phyloP scores from a whole-genome alignment of 2,329 filamentous ascomycete genomes.

The Akanthomyces dipterigenus region DNA sequence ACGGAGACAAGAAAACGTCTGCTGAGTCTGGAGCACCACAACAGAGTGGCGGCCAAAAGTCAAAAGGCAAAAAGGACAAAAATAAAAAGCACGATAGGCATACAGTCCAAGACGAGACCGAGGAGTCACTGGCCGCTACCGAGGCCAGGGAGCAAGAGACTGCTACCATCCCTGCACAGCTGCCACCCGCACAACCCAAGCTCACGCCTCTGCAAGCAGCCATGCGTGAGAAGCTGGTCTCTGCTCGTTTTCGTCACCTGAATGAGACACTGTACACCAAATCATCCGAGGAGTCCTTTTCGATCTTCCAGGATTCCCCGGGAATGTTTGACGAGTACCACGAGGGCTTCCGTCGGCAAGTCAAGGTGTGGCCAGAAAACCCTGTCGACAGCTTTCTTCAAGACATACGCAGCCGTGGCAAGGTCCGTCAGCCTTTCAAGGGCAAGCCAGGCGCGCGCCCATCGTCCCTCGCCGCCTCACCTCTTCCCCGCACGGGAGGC shows the following conservation, averaged over 20 bases:
- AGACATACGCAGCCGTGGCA: slow-evolving; percentile 62
- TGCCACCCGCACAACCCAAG: slow-evolving; percentile 44
- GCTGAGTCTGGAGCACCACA: slow-evolving; percentile 18
- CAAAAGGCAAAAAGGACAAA: slow-evolving; percentile 30
- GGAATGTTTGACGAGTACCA: slow-evolving; percentile 97
- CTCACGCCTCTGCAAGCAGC: slow-evolving; percentile 88
- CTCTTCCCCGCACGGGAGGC: slow-evolving; percentile 66
- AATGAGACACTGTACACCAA: slow-evolving; percentile 96
- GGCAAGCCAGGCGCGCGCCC: slow-evolving; percentile 23
- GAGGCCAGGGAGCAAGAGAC: slow-evolving; percentile 15
- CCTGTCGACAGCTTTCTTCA: slow-evolving; percentile 82
- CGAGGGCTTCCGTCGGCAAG: slow-evolving; percentile 90
- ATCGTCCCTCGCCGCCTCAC: slow-evolving; percentile 26
- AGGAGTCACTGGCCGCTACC: slow-evolving; percentile 1
- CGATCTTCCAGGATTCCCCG: slow-evolving; percentile 75
- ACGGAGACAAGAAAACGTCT: slow-evolving; percentile 15
- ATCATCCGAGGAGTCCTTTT: slow-evolving; percentile 75
- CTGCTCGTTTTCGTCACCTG: slow-evolving; percentile 91
- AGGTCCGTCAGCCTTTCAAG: slow-evolving; percentile 32
- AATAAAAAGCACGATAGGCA: slow-evolving; percentile 21
- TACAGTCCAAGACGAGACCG: slow-evolving; percentile 17
- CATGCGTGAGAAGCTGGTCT: slow-evolving; percentile 92
- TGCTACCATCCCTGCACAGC: slow-evolving; percentile 26
- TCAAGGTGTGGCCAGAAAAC: slow-evolving; percentile 93
- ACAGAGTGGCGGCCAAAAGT: slow-evolving; percentile 15